These are phyloP conservation scores for Hypoxylon intermedium DNA, from an alignment of 495 filamentous ascomycete genomes.

Conservation along the genomic window DNA sequence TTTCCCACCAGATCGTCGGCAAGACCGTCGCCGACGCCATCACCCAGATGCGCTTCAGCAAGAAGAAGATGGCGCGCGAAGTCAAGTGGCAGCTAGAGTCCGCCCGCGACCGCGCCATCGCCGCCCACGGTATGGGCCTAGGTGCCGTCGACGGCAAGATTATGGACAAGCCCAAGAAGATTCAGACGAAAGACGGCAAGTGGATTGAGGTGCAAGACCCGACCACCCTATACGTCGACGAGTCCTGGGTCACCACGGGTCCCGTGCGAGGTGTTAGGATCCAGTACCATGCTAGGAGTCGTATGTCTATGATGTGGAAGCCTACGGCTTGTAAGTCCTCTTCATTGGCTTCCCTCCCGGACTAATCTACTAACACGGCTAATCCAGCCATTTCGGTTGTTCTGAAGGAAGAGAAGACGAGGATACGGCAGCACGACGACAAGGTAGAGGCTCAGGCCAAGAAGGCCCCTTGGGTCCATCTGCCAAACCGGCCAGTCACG, in stretches of 20 bases:
- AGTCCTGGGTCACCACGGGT: constrained; percentile 91
- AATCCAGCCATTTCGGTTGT: constrained; percentile 73
- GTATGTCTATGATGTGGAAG: constrained; percentile 63
- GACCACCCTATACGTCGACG: constrained; percentile 79
- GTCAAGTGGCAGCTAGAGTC: constrained; percentile 77
- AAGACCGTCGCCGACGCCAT: constrained; percentile 94
- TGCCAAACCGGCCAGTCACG: constrained; percentile 79
- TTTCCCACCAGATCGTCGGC: constrained; percentile 86
- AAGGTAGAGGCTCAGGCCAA: constrained; percentile 72
- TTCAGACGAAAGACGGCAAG: constrained; percentile 64
- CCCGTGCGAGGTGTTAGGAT: constrained; percentile 55
- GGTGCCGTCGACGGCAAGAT: constrained; percentile 51
- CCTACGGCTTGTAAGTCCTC: constrained; percentile 73
- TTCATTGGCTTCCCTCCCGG: background rate
- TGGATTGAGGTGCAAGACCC: constrained; percentile 70
- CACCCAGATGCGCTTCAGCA: constrained; percentile 91
- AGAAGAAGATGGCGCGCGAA: constrained; percentile 89
- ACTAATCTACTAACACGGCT: background rate
- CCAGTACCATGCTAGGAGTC: constrained; percentile 74
- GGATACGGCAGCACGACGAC: constrained; percentile 79
- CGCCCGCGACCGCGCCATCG: constrained; percentile 79
- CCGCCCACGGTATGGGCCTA: constrained; percentile 84
- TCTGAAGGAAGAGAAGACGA: constrained; percentile 91
- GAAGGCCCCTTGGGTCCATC: constrained; percentile 79
- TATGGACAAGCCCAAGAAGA: constrained; percentile 44